Percentiles rank a stretch among this genome's conserved stretches.
Conservation (phyloP, 805 yeast genomes). For the Candida tallmaniae region DNA sequence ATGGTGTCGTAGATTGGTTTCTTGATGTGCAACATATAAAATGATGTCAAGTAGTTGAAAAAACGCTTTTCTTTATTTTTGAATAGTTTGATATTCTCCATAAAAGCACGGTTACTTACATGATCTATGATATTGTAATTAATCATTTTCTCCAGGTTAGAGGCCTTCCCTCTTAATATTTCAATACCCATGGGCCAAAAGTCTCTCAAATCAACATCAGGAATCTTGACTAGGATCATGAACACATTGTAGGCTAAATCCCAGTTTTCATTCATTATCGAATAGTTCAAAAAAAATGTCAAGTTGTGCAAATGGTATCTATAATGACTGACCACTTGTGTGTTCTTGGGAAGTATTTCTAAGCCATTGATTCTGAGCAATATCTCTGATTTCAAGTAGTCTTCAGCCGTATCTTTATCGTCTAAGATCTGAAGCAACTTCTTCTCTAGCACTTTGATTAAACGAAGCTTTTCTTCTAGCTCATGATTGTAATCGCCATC, state of each 20-base stretch:
- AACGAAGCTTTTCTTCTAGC: background rate
- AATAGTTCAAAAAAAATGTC: slow-evolving; percentile 44
- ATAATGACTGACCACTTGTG: background rate
- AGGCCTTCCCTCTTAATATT: slow-evolving; percentile 30
- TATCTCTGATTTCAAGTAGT: slow-evolving; percentile 2
- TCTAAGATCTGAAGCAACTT: background rate
- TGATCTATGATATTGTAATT: no score
- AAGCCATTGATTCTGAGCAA: slow-evolving; percentile 6
- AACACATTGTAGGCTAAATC: slow-evolving; percentile 49
- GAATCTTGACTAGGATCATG: slow-evolving; percentile 44
- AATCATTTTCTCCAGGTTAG: background rate
- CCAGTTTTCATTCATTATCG: slow-evolving; percentile 51
- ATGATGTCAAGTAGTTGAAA: slow-evolving; percentile 34
- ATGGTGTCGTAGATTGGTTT: slow-evolving; percentile 9
- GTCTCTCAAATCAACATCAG: slow-evolving; percentile 47
- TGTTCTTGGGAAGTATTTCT: slow-evolving; percentile 18
- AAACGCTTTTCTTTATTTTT: slow-evolving; percentile 20
- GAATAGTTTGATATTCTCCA: background rate
- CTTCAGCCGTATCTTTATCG: slow-evolving; percentile 1
- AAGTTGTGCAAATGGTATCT: slow-evolving; percentile 32
- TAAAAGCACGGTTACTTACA: background rate
- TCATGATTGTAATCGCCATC: slow-evolving; percentile 2
- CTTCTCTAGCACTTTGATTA: slow-evolving; percentile 3
- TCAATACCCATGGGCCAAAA: slow-evolving; percentile 66
- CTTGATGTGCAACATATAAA: slow-evolving; percentile 14